These are phyloP conservation scores for Pyricularia sp. DNA, from an alignment of 2,329 filamentous ascomycete genomes.

Conservation along the genomic window DNA sequence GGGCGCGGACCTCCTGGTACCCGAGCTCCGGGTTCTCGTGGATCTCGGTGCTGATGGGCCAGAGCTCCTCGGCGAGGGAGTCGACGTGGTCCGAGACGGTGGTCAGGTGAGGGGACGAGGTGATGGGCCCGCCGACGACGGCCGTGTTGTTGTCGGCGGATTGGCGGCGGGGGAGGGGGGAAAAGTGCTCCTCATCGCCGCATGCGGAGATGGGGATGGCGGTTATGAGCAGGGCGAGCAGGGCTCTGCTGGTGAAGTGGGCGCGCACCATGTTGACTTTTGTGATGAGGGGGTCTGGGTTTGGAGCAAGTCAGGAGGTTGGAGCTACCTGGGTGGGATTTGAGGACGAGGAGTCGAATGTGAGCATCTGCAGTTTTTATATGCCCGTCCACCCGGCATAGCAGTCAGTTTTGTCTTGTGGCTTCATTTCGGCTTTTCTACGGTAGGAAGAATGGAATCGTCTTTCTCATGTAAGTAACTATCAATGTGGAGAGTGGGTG, in stretches of 20 bases:
- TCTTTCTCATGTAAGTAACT: neutral
- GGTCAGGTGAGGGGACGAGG: constrained; percentile 13
- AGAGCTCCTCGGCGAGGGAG: constrained; percentile 26
- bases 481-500: neutral
- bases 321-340: neutral
- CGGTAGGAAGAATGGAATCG: too few species aligned
- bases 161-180: neutral
- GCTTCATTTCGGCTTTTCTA: too few species aligned
- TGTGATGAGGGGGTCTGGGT: neutral
- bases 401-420: neutral
- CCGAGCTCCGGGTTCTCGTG: constrained; percentile 40
- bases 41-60: constrained; percentile 37
- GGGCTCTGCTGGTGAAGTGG: neutral
- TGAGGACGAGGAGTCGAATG: neutral
- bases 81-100: constrained; percentile 29
- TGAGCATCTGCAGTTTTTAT: neutral
- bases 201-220: neutral
- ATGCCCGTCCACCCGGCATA: neutral
- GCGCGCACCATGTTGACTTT: neutral
- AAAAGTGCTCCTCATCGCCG: neutral
- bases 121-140: neutral
- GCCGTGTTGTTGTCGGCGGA: neutral
- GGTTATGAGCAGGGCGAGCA: neutral
- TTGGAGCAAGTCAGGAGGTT: neutral
- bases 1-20: constrained; percentile 37